These are phyloP conservation scores for Myxozyma kluyveri DNA, from an alignment of 805 yeast genomes.

Conservation along the genomic window DNA sequence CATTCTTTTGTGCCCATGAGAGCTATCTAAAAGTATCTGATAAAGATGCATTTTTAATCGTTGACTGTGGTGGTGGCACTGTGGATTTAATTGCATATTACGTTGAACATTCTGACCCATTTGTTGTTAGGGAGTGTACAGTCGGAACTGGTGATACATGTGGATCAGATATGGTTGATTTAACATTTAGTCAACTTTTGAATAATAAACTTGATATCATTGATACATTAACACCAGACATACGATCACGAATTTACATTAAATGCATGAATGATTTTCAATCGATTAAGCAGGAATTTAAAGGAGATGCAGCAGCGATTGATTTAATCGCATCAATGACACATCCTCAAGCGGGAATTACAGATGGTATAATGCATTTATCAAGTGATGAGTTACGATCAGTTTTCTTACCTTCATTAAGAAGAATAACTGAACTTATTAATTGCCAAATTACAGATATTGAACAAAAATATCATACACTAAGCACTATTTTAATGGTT, in stretches of 20 bases:
- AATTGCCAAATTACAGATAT: slow-evolving; percentile 18
- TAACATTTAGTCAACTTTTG: too few species aligned
- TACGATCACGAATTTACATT: neutral
- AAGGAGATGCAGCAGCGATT: too few species aligned
- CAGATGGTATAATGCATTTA: too few species aligned
- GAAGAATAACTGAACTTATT: slow-evolving; percentile 15
- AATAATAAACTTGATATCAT: too few species aligned
- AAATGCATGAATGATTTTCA: slow-evolving; percentile 14
- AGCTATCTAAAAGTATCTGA: slow-evolving; percentile 7
- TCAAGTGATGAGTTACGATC: slow-evolving; percentile 4
- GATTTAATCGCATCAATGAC: too few species aligned
- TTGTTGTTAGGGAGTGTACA: slow-evolving; percentile 25
- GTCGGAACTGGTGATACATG: slow-evolving; percentile 24
- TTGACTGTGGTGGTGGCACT: slow-evolving; percentile 30
- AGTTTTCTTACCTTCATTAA: slow-evolving; percentile 13
- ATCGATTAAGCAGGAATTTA: slow-evolving; percentile 9
- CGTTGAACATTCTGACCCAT: slow-evolving; percentile 25
- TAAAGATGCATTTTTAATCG: slow-evolving; percentile 18
- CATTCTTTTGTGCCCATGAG: slow-evolving; percentile 22
- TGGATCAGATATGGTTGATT: slow-evolving; percentile 18
- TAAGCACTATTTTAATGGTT: slow-evolving; percentile 20
- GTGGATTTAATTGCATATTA: slow-evolving; percentile 29
- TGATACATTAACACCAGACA: too few species aligned
- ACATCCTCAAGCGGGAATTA: slow-evolving; percentile 5
- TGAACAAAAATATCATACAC: slow-evolving; percentile 2